Base-by-base conservation (phyloP, 768 basidiomycete genomes). In the Mycena filopes region DNA sequence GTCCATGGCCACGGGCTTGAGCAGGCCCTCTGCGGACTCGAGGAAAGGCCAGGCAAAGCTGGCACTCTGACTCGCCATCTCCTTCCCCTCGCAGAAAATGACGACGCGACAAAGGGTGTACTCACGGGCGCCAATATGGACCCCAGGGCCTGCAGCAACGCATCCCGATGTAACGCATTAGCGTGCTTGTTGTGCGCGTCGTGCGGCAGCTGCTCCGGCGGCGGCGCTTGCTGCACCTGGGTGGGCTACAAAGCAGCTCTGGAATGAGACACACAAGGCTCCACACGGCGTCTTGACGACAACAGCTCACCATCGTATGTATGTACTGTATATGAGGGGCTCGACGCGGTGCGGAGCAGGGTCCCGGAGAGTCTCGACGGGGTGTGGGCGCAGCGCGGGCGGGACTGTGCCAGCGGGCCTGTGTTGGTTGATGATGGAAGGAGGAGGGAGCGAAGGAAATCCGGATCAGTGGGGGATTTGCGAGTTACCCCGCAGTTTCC, bases 111-210 rank as follows among this genome's bases (percentile, higher is more conserved):
- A 20, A 51, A 54, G 48, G n/a, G 50, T 43, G 42, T 60, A 81
- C 87, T 75, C 72, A 89, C 87, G 66, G 87, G 87, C 13, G 84
- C 77, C 15, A 90, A 75, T 45, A 90, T 88, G 69, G 86, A 87
- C 23, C 88, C 88, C 55, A 90, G 74, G 0, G 85, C 87, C 28
- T 87, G 81, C 40, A 85, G 79, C 26, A 89, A 76, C 10, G 85
- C 83, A 61, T 86, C 83, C 46, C 80, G 80, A 65, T 85, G 83
- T 56, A 81, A 79, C 4, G 75, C 71, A 62, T 81, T 75, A 1
- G 56, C 56, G 65, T 76, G 75, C 57, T 75, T 74, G 70, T 33
- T 56, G 42, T 66, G 60, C 36, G 23, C 41, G 25, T 61, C 60
- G 26, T 66, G 60, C 21, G 61, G 59, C 25, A 51, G 23, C 23